Base-by-base conservation (phyloP, 108 stramenopile species). In the Pseudonitzschia delicatissima region DNA sequence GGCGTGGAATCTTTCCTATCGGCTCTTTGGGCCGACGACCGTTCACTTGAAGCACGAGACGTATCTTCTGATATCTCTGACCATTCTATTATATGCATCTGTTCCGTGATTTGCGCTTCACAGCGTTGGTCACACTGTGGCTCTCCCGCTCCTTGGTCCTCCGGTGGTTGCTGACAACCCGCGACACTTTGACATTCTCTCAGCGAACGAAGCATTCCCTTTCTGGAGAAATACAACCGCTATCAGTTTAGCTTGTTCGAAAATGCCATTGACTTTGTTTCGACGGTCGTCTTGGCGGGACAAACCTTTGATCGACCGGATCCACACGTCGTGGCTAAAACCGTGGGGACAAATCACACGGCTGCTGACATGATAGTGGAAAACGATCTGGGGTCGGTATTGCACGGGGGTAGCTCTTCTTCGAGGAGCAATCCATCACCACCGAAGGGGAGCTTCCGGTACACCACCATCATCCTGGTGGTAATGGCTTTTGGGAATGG, bases 251-350 rank as follows among this genome's bases (percentile, higher is more conserved):
- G 36, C 36, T 34, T 5, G 0, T 6, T 39, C 35, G 58, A 60
- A 17, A 48, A 40, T 27, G 31, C 6, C 2, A 66, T 68, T 1
- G 47, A 71, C 58, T 77, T 59, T 37, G 6, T 73, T 0, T 63
- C 76, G 27, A 60, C 71, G 3, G 32, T 53, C 48, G 26, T 76
- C 27, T 44, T 66, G 28, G 73, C 74, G 0, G 82, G 82, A 12
- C 82, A 83, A 40, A 76, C 72, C 55, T 83, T 79, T 64, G 78
- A 83, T 67, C 64, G 76, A 31, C 75, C 82, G 13, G 35, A 57
- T 62, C 31, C 65, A 17, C 45, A 58, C 17, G 67, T 63, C 1
- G 77, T 78, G 27, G 59, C 62, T 32, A 72, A 65, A 44, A 49
- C 53, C 39, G 1, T 67, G 6, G 77, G 77, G 17, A 71, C 65